These are phyloP conservation scores for Lyophyllum semitale DNA, from an alignment of 768 basidiomycete genomes.

Conservation along the genomic window DNA sequence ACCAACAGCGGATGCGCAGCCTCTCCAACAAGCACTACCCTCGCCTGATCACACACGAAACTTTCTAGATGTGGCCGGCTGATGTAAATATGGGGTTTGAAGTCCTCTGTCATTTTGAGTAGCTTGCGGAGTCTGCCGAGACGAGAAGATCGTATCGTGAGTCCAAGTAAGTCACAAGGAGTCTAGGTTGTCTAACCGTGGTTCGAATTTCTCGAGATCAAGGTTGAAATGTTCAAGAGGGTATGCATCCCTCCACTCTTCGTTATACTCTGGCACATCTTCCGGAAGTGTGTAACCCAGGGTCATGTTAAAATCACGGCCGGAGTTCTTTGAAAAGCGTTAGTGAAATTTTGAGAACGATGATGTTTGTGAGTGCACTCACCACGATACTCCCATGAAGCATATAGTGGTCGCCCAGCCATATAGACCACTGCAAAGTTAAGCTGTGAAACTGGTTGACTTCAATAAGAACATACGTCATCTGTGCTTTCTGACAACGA, in stretches of 20 bases:
- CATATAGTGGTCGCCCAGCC: slow-evolving; percentile 29
- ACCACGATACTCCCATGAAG: slow-evolving; percentile 31
- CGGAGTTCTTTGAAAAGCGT: slow-evolving; percentile 23
- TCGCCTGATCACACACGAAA: slow-evolving; percentile 49
- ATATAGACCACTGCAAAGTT: slow-evolving; percentile 32
- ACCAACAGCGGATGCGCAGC: slow-evolving; percentile 61
- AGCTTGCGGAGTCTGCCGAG: slow-evolving; percentile 34
- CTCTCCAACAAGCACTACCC: slow-evolving; percentile 57
- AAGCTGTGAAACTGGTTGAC: background rate
- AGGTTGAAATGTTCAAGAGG: slow-evolving; percentile 35
- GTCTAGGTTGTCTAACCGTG: slow-evolving; percentile 28
- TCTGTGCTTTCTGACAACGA: slow-evolving; percentile 25
- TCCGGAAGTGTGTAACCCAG: slow-evolving; percentile 23
- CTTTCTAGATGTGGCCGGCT: slow-evolving; percentile 38
- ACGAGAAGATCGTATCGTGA: background rate
- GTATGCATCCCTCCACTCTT: slow-evolving; percentile 32
- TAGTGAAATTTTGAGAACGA: background rate
- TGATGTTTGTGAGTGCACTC: background rate
- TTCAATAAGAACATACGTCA: slow-evolving; percentile 27
- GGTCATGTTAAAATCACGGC: slow-evolving; percentile 27
- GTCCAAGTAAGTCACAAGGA: background rate
- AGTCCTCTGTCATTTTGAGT: slow-evolving; percentile 26
- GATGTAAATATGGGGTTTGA: slow-evolving; percentile 31
- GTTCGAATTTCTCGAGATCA: slow-evolving; percentile 34
- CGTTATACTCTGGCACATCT: slow-evolving; percentile 22